phyloP scores from a whole-genome alignment of 129 eudicot species.

The Cynara cardunculus region DNA sequence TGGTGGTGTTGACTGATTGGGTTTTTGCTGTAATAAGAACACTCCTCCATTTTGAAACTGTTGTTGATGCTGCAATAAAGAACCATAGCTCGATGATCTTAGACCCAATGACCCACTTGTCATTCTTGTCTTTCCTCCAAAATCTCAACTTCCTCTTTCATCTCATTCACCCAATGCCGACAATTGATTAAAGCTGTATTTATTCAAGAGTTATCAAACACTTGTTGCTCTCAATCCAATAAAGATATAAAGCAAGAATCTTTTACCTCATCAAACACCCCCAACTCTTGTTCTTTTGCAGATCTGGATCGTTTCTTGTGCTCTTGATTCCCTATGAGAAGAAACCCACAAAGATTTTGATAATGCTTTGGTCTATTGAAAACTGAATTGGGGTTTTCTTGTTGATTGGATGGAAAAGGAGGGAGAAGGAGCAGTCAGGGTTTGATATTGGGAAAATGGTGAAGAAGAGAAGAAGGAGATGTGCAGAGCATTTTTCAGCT shows the following conservation, averaged over 20 bases:
- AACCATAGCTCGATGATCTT: constrained; percentile 73
- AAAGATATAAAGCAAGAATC: constrained; percentile 18
- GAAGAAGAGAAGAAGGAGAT: constrained; percentile 18
- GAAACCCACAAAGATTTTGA: constrained; percentile 10
- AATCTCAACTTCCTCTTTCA: constrained; percentile 45
- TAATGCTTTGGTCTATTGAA: background rate
- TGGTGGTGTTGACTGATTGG: constrained; percentile 47
- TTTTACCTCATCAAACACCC: constrained; percentile 25
- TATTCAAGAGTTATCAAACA: background rate
- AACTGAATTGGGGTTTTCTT: constrained; percentile 12
- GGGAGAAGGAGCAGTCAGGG: background rate
- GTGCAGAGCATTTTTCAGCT: constrained; percentile 21
- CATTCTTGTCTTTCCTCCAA: constrained; percentile 57
- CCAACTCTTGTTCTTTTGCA: constrained; percentile 5
- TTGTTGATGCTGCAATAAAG: constrained; percentile 71
- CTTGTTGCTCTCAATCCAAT: background rate
- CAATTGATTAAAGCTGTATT: constrained; percentile 19
- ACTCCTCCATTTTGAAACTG: constrained; percentile 56
- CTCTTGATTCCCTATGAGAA: constrained; percentile 11
- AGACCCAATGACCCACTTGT: constrained; percentile 72
- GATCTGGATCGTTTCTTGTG: constrained; percentile 27
- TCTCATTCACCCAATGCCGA: constrained; percentile 39
- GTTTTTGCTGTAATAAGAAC: constrained; percentile 18
- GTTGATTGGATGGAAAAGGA: constrained; percentile 3
- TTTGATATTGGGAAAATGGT: constrained; percentile 8